Conservation (phyloP, 768 basidiomycete species). For the Gymnopilus dilepis region DNA sequence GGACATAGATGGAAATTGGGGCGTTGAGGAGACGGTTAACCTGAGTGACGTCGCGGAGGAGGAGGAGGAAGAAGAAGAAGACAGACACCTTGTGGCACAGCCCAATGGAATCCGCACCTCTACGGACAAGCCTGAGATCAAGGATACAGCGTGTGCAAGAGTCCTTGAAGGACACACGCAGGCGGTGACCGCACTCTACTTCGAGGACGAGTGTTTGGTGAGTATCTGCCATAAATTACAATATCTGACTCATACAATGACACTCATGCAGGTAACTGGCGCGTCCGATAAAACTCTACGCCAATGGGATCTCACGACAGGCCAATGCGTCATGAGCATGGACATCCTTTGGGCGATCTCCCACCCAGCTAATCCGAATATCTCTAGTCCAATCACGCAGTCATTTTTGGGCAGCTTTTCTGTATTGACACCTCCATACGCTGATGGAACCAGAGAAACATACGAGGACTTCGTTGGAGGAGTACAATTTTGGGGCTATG, state of each 20-base stretch:
- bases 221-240: slow-evolving; percentile 29
- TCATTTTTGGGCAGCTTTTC: slow-evolving; percentile 69
- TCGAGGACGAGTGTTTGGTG: slow-evolving; percentile 93
- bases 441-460: slow-evolving; percentile 92
- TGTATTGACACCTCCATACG: slow-evolving; percentile 84
- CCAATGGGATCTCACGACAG: slow-evolving; percentile 97
- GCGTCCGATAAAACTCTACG: slow-evolving; percentile 98
- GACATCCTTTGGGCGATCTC: slow-evolving; percentile 99
- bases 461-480: slow-evolving; percentile 98
- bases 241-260: slow-evolving; percentile 23
- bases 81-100: slow-evolving; percentile 40
- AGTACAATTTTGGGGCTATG: slow-evolving; percentile 99
- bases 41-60: slow-evolving; percentile 72
- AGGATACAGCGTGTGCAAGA: slow-evolving; percentile 68
- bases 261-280: slow-evolving; percentile 79
- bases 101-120: slow-evolving; percentile 47
- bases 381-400: slow-evolving; percentile 46
- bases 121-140: slow-evolving; percentile 40
- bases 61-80: slow-evolving; percentile 57
- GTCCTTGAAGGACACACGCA: slow-evolving; percentile 91
- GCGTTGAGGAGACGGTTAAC: slow-evolving; percentile 57
- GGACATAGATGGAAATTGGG: slow-evolving; percentile 72
- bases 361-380: slow-evolving; percentile 65
- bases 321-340: slow-evolving; percentile 99
- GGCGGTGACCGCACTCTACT: slow-evolving; percentile 91